Evolutionary conservation across 1,139 yeast genomes (phyloP).

Genomic region (Meyerozyma smithsonii): DNA sequence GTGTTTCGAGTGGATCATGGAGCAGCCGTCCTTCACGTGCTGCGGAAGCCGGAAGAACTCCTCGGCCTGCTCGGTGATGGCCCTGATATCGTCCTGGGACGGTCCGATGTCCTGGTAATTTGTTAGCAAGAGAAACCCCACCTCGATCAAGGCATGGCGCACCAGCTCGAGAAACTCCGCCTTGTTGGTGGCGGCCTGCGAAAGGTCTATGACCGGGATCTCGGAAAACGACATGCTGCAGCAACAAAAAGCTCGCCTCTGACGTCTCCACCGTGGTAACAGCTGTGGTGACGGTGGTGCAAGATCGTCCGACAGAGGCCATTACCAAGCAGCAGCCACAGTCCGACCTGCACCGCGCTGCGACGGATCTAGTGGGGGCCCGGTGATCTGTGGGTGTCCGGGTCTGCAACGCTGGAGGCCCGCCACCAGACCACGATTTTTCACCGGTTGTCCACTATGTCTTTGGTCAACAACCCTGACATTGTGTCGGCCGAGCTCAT

Average conservation of each 20-base stretch:
- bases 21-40: slow-evolving; percentile 46
- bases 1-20: slow-evolving; percentile 61
- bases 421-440: neutral
- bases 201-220: slow-evolving; percentile 36
- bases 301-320: too few species aligned
- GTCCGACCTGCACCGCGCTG: neutral
- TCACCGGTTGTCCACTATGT: slow-evolving; percentile 18
- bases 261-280: too few species aligned
- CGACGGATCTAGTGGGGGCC: too few species aligned
- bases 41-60: slow-evolving; percentile 53
- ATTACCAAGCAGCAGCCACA: neutral
- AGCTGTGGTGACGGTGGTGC: too few species aligned
- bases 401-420: neutral
- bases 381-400: neutral
- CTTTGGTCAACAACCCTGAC: slow-evolving; percentile 51
- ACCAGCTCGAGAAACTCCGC: slow-evolving; percentile 42
- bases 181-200: slow-evolving; percentile 31
- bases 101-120: slow-evolving; percentile 40
- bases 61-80: slow-evolving; percentile 38
- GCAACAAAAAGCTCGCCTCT: too few species aligned
- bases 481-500: slow-evolving; percentile 66
- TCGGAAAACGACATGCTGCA: slow-evolving; percentile 17
- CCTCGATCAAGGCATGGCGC: slow-evolving; percentile 52
- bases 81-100: slow-evolving; percentile 28
- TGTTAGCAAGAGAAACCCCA: slow-evolving; percentile 55